These are phyloP conservation scores for Alternaria gaisen DNA, from an alignment of 2,329 filamentous ascomycete genomes.

Conservation along the genomic window DNA sequence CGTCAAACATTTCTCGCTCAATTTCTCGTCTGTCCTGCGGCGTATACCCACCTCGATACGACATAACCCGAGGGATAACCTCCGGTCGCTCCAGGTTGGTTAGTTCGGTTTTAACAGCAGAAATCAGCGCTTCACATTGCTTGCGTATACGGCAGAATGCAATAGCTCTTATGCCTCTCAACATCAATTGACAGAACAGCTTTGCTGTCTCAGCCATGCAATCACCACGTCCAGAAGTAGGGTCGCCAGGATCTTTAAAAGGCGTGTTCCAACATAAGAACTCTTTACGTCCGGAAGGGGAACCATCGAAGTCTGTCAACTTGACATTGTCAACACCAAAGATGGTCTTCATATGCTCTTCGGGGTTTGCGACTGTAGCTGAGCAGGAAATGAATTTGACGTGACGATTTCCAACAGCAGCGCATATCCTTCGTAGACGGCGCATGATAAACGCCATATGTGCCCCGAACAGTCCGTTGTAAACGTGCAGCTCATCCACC, in stretches of 20 bases:
- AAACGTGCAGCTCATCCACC: conserved; percentile 86
- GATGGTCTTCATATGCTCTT: conserved; percentile 91
- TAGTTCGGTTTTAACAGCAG: conserved; percentile 81
- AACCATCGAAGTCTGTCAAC: conserved; percentile 89
- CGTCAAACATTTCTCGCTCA: conserved; percentile 96
- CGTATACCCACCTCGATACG: conserved; percentile 94
- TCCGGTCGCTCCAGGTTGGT: conserved; percentile 76
- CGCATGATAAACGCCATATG: conserved; percentile 97
- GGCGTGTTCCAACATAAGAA: conserved; percentile 99
- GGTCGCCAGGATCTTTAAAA: conserved; percentile 87
- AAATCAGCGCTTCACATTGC: conserved; percentile 85
- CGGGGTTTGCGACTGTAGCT: conserved; percentile 92
- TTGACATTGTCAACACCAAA: conserved; percentile 85
- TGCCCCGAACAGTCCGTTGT: conserved; percentile 92
- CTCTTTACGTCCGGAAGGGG: conserved; percentile 90
- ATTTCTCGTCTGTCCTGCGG: conserved; percentile 87
- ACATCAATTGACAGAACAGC: conserved; percentile 86
- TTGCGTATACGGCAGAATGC: conserved; percentile 90
- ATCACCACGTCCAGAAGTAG: conserved; percentile 84
- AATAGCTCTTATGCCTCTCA: conserved; percentile 89
- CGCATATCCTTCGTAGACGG: conserved; percentile 84
- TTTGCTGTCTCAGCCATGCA: conserved; percentile 86
- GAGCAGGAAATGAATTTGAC: conserved; percentile 96
- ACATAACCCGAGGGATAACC: conserved; percentile 84
- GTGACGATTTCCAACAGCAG: conserved; percentile 83